Conservation (phyloP, 2,329 filamentous ascomycete species). For the Neospermospora avenae region DNA sequence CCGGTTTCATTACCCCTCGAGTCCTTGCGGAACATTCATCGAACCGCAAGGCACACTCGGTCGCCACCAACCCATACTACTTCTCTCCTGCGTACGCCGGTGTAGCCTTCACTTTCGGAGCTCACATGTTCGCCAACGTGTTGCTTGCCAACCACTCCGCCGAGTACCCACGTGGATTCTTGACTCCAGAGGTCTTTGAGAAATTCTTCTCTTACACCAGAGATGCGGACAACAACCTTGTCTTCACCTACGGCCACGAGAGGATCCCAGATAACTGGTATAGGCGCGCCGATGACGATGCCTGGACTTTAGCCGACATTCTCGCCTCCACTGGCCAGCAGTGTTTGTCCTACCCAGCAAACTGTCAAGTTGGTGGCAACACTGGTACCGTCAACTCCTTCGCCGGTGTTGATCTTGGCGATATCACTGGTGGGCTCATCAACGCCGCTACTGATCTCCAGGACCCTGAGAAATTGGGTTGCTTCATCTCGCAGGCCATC, state of each 20-base stretch:
- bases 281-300: conserved; percentile 33
- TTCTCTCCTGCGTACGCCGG: conserved; percentile 32
- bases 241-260: conserved; percentile 15
- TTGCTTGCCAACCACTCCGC: conserved; percentile 31
- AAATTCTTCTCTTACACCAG: conserved; percentile 16
- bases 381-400: conserved; percentile 50
- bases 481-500: conserved; percentile 17
- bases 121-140: conserved; percentile 31
- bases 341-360: conserved; percentile 34
- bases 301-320: conserved; percentile 40
- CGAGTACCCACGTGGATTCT: conserved; percentile 17
- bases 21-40: conserved; percentile 17
- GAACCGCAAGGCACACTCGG: conserved; percentile 28
- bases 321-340: conserved; percentile 36
- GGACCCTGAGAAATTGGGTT: conserved; percentile 14
- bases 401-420: conserved; percentile 42
- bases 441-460: conserved; percentile 36
- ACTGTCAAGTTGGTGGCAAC: conserved; percentile 46
- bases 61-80: conserved; percentile 35
- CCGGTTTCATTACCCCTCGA: conserved; percentile 14
- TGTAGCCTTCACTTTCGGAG: conserved; percentile 27
- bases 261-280: conserved; percentile 25
- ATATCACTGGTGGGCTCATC: conserved; percentile 41
- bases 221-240: conserved; percentile 11
- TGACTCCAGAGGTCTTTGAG: conserved; percentile 16